Base-by-base conservation (phyloP, 352 stramenopile species). In the Pythium aristosporum region DNA sequence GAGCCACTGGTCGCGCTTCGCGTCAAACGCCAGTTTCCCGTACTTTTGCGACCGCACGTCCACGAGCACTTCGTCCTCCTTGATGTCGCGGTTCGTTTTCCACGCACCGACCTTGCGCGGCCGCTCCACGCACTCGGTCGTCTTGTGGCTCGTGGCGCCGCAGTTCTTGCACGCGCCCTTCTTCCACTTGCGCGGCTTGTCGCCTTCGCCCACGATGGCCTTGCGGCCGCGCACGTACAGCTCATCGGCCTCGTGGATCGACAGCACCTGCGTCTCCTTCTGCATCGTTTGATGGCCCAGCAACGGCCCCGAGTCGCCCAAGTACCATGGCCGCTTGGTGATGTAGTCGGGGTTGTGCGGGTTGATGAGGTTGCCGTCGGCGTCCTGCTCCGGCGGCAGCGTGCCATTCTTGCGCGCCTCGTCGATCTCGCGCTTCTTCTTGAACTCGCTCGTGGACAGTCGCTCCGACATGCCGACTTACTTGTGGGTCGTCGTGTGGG, bases 271-370 rank as follows among this genome's bases (percentile, higher is more conserved):
- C 63, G 91, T 90, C 67, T 97, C 82, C 62, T 96, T 95, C 65
- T 98, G 77, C 53, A 92, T 66, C 54, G 86, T 92, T 79, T 99
- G 96, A 75, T 99, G 96, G 63, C 98, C 97, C 52, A 99, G 81
- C 42, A 93, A 98, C 28, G 95, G 91, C 34, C 93, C 93, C 50
- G 80, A 89, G 68, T 97, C 83, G 58, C 93, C 97, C 49, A 99
- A 78, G 79, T 99, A 99, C 98, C 98, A 99, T 53, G 98, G 98
- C 67, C 94, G 87, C 77, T 99, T 98, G 49, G 91, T 98, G 71
- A 99, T 99, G 80, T 98, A 99, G 77, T 99, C 96, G 46, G 98
- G 98, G 75, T 99, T 99, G 85, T 99, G 97, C 43, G 97, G 97
- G 78, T 99, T 99, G 73, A 99, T 99, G 69, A 99, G 98, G 62